Evolutionary conservation across 2,329 filamentous ascomycete species (phyloP).

Genomic region (Arthrobotrys sphaeroides): DNA sequence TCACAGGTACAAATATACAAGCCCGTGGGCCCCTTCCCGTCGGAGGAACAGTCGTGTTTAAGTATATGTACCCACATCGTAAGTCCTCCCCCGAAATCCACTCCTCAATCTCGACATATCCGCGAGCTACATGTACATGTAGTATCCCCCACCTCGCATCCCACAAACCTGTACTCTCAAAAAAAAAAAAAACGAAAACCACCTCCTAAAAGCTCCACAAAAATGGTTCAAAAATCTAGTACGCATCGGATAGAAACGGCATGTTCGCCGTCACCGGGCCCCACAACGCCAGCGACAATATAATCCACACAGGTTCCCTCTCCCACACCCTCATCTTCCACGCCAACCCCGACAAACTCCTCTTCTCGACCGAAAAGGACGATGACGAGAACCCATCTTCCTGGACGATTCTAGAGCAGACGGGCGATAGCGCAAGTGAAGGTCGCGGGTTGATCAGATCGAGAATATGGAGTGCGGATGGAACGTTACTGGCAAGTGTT

Average conservation of each 20-base stretch:
- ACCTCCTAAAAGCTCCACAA: background rate
- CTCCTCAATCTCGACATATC: background rate
- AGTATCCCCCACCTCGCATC: background rate
- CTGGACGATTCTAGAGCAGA: constrained; percentile 43
- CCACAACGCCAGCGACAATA: constrained; percentile 48
- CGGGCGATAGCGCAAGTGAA: constrained; percentile 45
- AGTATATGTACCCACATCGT: constrained; percentile 52
- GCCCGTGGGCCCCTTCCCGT: constrained; percentile 30
- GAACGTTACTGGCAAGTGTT: constrained; percentile 35
- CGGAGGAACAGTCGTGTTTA: constrained; percentile 27
- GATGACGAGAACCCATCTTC: constrained; percentile 1
- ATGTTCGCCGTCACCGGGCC: constrained; percentile 44
- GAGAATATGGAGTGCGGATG: constrained; percentile 47
- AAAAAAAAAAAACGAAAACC: background rate
- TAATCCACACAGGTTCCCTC: constrained; percentile 46
- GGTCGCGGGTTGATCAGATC: constrained; percentile 43
- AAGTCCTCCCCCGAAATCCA: constrained; percentile 9
- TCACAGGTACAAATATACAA: constrained; percentile 51
- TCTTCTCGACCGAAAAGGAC: constrained; percentile 2
- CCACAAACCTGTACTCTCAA: background rate
- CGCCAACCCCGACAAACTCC: constrained; percentile 41
- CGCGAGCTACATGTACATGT: no score
- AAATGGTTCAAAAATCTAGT: constrained; percentile 14
- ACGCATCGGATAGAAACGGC: constrained; percentile 49
- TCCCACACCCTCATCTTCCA: constrained; percentile 51